phyloP scores from a whole-genome alignment of 306 rosid genomes.

The Rosa persica region DNA sequence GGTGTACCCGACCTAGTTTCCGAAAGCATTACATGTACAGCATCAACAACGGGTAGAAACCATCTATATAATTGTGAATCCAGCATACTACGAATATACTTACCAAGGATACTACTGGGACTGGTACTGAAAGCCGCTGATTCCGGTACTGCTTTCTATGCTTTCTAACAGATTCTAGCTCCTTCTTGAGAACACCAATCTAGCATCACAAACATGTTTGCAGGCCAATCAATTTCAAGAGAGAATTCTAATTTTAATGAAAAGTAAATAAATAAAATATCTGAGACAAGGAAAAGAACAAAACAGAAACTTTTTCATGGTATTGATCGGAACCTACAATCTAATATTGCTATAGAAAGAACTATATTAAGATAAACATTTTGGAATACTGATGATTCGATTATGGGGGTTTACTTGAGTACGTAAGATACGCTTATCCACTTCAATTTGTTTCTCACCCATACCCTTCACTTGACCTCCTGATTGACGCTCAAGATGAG shows the following conservation, averaged over 20 bases:
- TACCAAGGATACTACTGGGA: conserved; percentile 93
- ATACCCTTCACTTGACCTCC: conserved; percentile 98
- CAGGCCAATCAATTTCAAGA: conserved; percentile 17
- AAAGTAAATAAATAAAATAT: conserved; percentile 3
- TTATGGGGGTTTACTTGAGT: conserved; percentile 64
- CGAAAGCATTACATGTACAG: conserved; percentile 10
- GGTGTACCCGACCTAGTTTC: conserved; percentile 88
- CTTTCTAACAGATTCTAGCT: conserved; percentile 83
- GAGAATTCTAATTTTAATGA: not conserved
- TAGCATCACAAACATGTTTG: conserved; percentile 40
- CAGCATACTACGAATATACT: conserved; percentile 23
- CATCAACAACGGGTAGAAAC: not conserved
- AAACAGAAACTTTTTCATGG: not conserved
- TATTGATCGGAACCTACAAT: not conserved
- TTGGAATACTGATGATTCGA: conserved; percentile 4
- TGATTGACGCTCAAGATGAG: conserved; percentile 97
- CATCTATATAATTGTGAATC: conserved; percentile 14
- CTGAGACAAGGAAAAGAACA: conserved; percentile 4
- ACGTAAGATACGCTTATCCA: conserved; percentile 92
- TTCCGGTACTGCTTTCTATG: conserved; percentile 90
- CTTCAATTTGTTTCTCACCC: conserved; percentile 99
- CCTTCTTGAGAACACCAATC: conserved; percentile 77
- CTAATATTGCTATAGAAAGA: conserved; percentile 12
- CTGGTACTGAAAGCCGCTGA: conserved; percentile 78
- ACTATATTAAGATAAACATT: not conserved